Conservation (phyloP, 768 basidiomycete genomes). For the Hemileccinum rubropunctum region DNA sequence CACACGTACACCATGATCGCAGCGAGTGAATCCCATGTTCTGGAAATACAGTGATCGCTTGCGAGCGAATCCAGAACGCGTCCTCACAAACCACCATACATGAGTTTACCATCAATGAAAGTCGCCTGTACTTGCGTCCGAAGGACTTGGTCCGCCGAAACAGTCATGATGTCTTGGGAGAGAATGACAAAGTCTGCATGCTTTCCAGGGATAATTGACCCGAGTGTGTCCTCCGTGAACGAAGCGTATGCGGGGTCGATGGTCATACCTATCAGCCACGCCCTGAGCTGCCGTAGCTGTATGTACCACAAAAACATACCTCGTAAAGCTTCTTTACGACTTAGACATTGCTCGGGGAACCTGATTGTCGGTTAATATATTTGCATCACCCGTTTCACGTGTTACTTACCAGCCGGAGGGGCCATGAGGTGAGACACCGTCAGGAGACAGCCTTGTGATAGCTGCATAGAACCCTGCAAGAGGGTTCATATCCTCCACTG, state of each 20-base stretch:
- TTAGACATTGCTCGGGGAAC: constrained; percentile 81
- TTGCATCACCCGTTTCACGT: too few relatives aligned
- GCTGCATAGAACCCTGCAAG: constrained; percentile 87
- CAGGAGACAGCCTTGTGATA: constrained; percentile 65
- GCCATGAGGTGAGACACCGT: constrained; percentile 80
- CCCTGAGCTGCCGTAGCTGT: background rate
- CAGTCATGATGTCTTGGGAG: constrained; percentile 75
- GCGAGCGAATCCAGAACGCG: background rate
- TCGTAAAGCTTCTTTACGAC: constrained; percentile 72
- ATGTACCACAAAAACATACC: constrained; percentile 37
- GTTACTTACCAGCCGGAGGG: constrained; percentile 70
- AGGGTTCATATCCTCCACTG: constrained; percentile 86
- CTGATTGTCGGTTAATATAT: constrained; percentile 33
- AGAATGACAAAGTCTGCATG: constrained; percentile 85
- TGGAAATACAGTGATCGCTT: background rate
- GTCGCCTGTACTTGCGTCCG: constrained; percentile 68
- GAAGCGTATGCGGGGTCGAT: constrained; percentile 82
- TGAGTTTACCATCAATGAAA: constrained; percentile 68
- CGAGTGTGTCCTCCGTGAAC: constrained; percentile 51
- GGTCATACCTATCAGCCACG: constrained; percentile 66
- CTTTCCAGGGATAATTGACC: constrained; percentile 78
- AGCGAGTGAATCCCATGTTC: background rate
- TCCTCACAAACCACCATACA: constrained; percentile 40
- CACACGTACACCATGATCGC: too few relatives aligned
- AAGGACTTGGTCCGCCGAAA: constrained; percentile 58